Evolutionary conservation across 2,329 filamentous ascomycete genomes (phyloP).

Genomic region (Canariomyces notabilis): DNA sequence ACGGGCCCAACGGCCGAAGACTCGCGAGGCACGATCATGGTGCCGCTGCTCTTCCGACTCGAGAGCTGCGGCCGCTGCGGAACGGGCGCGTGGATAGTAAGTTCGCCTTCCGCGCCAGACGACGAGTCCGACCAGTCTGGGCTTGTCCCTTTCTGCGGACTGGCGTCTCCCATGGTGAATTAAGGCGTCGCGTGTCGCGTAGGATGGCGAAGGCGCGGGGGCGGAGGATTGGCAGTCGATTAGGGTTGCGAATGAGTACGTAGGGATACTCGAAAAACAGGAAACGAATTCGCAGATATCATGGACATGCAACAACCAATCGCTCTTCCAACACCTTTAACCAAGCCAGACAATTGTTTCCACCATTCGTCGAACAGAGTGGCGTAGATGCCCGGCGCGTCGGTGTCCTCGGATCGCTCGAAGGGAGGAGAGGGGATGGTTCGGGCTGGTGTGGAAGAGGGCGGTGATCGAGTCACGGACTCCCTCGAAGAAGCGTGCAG

Average conservation of each 20-base stretch:
- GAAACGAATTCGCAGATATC: slow-evolving; percentile 7
- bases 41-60: slow-evolving; percentile 73
- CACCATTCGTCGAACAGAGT: slow-evolving; percentile 15
- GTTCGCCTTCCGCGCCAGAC: slow-evolving; percentile 30
- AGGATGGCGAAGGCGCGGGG: background rate
- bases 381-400: slow-evolving; percentile 11
- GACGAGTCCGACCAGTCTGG: slow-evolving; percentile 32
- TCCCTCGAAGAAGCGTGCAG: slow-evolving; percentile 11
- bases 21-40: slow-evolving; percentile 76
- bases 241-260: slow-evolving; percentile 3
- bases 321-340: slow-evolving; percentile 14
- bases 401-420: slow-evolving; percentile 1
- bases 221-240: slow-evolving; percentile 1
- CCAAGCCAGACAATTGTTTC: slow-evolving; percentile 9
- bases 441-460: slow-evolving; percentile 8
- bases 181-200: no score
- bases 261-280: slow-evolving; percentile 2
- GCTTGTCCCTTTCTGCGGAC: slow-evolving; percentile 16
- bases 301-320: slow-evolving; percentile 2
- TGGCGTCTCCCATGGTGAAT: slow-evolving; percentile 21
- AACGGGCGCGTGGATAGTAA: slow-evolving; percentile 45
- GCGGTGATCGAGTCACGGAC: slow-evolving; percentile 9
- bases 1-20: slow-evolving; percentile 65
- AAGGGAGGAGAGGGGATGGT: slow-evolving; percentile 2
- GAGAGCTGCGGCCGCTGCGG: slow-evolving; percentile 62